Evolutionary conservation across 768 basidiomycete species (phyloP).

Genomic region (Phlebiopsis flavidoalba): DNA sequence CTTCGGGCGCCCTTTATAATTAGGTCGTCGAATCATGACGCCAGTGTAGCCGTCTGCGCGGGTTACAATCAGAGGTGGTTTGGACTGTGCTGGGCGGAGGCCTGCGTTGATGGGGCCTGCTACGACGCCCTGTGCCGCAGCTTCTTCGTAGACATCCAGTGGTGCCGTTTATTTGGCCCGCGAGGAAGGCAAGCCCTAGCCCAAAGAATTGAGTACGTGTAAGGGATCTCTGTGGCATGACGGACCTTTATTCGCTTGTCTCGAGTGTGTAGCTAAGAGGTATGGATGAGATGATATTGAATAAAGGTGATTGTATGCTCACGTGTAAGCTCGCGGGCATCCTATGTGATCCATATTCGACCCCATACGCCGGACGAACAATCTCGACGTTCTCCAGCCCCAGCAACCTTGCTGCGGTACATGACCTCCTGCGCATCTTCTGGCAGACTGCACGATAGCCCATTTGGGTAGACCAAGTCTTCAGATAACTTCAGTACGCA

Average conservation of each 20-base stretch:
- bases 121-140: conserved; percentile 84
- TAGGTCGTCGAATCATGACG: conserved; percentile 90
- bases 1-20: conserved; percentile 85
- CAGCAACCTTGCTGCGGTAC: conserved; percentile 81
- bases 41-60: conserved; percentile 87
- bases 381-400: conserved; percentile 82
- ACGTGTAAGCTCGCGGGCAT: conserved; percentile 77
- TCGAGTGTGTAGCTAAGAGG: conserved; percentile 62
- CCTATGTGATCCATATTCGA: conserved; percentile 90
- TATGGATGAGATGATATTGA: background rate
- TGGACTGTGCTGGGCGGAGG: conserved; percentile 50
- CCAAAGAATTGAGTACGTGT: background rate
- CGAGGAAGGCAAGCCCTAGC: conserved; percentile 83
- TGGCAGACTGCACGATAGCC: conserved; percentile 82
- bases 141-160: conserved; percentile 96
- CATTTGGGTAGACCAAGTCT: conserved; percentile 90
- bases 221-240: background rate
- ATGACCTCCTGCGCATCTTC: conserved; percentile 80
- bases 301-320: conserved; percentile 24
- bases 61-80: conserved; percentile 56
- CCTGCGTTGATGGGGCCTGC: conserved; percentile 89
- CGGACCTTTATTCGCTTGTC: conserved; percentile 75
- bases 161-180: conserved; percentile 90
- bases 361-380: conserved; percentile 83
- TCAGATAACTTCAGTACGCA: background rate